Evolutionary conservation across 306 rosid species (phyloP).

Genomic region (Dryas drummondii): DNA sequence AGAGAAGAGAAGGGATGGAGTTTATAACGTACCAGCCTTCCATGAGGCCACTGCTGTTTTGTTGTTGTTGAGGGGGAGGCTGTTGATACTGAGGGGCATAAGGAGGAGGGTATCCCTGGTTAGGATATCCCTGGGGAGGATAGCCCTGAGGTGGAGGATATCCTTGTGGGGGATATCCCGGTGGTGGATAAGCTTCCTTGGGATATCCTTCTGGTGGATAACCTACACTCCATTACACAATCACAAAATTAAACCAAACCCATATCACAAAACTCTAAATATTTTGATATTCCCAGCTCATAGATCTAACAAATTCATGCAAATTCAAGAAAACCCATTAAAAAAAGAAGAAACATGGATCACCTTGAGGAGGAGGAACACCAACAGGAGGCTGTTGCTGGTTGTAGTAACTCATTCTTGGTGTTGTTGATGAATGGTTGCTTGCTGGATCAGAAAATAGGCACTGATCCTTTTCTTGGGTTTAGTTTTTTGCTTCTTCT

Average conservation of each 20-base stretch:
- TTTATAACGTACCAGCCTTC: slow-evolving; percentile 69
- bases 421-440: background rate
- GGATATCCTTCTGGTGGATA: slow-evolving; percentile 79
- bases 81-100: slow-evolving; percentile 83
- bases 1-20: background rate
- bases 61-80: slow-evolving; percentile 63
- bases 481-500: background rate
- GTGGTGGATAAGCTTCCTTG: slow-evolving; percentile 78
- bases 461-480: background rate
- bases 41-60: slow-evolving; percentile 42
- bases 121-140: slow-evolving; percentile 61
- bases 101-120: slow-evolving; percentile 44
- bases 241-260: background rate
- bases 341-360: too few relatives aligned
- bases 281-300: background rate
- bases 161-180: slow-evolving; percentile 48
- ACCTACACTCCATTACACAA: slow-evolving; percentile 39
- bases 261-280: background rate
- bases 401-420: slow-evolving; percentile 71
- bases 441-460: background rate
- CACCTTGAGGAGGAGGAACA: slow-evolving; percentile 92
- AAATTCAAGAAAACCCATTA: background rate
- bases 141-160: slow-evolving; percentile 48
- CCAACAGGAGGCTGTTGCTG: slow-evolving; percentile 94
- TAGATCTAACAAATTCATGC: slow-evolving; percentile 2